Evolutionary conservation across 257 asterid genomes (phyloP).

Genomic region (Leonotis leonurus): DNA sequence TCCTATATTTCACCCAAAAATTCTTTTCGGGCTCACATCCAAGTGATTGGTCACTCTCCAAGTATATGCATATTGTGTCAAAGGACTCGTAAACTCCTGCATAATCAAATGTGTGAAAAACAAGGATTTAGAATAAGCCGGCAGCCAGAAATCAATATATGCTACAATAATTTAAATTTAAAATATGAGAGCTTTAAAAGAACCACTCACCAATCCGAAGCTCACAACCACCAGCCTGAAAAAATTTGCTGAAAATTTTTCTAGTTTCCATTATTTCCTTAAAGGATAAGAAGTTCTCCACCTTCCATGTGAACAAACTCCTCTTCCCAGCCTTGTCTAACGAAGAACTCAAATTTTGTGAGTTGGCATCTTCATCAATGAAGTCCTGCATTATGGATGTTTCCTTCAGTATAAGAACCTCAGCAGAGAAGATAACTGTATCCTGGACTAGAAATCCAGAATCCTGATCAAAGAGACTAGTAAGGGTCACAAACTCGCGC

Average conservation of each 20-base stretch:
- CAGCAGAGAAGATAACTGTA: slow-evolving; percentile 83
- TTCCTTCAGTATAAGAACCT: slow-evolving; percentile 95
- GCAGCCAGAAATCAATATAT: slow-evolving; percentile 19
- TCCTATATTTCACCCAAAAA: slow-evolving; percentile 97
- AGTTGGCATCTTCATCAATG: slow-evolving; percentile 48
- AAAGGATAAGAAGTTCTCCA: slow-evolving; percentile 93
- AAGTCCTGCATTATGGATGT: slow-evolving; percentile 73
- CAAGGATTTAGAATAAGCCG: slow-evolving; percentile 21
- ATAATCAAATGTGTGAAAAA: slow-evolving; percentile 24
- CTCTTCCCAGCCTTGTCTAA: slow-evolving; percentile 51
- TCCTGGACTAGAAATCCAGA: slow-evolving; percentile 96
- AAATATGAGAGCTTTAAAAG: slow-evolving; percentile 17
- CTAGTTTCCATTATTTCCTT: slow-evolving; percentile 99
- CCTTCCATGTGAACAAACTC: slow-evolving; percentile 96
- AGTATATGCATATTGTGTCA: slow-evolving; percentile 92
- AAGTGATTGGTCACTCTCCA: slow-evolving; percentile 97
- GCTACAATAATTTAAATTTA: slow-evolving; percentile 16
- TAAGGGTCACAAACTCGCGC: slow-evolving; percentile 99
- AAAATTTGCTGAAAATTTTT: slow-evolving; percentile 94
- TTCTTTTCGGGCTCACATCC: slow-evolving; percentile 89
- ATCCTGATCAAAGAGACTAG: slow-evolving; percentile 98
- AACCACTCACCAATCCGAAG: slow-evolving; percentile 91
- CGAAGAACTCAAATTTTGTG: slow-evolving; percentile 40
- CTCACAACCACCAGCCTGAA: slow-evolving; percentile 99
- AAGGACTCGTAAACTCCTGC: slow-evolving; percentile 98